phyloP scores from a whole-genome alignment of 2,329 filamentous ascomycete genomes.

The Verticillium klebahnii region DNA sequence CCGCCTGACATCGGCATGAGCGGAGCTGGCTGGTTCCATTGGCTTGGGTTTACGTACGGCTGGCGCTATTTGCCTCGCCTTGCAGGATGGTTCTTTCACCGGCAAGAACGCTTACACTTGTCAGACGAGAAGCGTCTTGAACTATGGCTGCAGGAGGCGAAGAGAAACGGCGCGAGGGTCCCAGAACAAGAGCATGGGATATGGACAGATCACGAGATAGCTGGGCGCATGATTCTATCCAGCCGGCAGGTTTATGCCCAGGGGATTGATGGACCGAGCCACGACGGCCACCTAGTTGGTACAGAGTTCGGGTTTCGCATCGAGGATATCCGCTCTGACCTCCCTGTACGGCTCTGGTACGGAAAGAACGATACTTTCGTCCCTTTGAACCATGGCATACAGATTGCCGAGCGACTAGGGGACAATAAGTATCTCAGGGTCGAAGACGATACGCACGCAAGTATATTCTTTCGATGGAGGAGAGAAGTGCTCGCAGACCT shows the following conservation, averaged over 20 bases:
- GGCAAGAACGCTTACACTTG: conserved; percentile 2
- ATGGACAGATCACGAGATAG: conserved; percentile 6
- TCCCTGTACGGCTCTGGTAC: conserved; percentile 9
- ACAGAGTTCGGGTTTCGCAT: conserved; percentile 10
- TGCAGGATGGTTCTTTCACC: conserved; percentile 6
- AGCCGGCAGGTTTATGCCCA: conserved; percentile 8
- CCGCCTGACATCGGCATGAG: conserved; percentile 15
- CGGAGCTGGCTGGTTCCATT: conserved; percentile 11
- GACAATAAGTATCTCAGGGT: not conserved
- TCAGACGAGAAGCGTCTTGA: conserved; percentile 6
- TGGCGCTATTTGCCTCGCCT: conserved; percentile 9
- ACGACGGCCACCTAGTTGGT: conserved; percentile 5
- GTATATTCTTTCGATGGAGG: conserved; percentile 8
- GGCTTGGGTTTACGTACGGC: conserved; percentile 11
- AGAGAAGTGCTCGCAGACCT: conserved; percentile 1
- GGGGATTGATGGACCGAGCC: conserved; percentile 7
- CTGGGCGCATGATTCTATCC: conserved; percentile 5
- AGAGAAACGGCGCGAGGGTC: conserved; percentile 1
- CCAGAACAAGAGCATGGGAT: conserved; percentile 3
- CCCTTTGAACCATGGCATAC: conserved; percentile 7
- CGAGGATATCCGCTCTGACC: conserved; percentile 6
- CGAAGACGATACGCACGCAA: conserved; percentile 11
- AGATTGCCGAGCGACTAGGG: conserved; percentile 9
- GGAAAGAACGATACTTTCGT: conserved; percentile 7
- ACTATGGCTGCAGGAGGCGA: conserved; percentile 2